A percentile compares a stretch with the other conserved stretches of the same genome.
phyloP scores from a whole-genome alignment of 192 early-diverging fungal species.

The Coemansia aciculifera region DNA sequence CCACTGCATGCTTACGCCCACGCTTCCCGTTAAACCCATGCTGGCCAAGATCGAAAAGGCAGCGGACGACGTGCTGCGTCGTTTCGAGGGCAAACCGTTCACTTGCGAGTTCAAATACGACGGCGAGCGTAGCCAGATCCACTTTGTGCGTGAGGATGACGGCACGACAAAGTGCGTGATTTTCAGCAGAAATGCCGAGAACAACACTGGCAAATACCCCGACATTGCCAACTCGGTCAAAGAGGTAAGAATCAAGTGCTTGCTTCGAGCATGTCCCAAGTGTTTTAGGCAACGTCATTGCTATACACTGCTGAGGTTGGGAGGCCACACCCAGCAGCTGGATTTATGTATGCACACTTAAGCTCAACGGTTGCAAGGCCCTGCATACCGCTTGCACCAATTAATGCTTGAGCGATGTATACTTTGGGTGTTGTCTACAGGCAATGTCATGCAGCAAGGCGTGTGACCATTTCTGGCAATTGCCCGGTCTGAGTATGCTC shows the following conservation, averaged over 20 bases:
- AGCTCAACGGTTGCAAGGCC: not conserved
- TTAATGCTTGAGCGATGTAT: slow-evolving; percentile 1
- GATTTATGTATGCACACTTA: not conserved
- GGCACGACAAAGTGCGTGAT: slow-evolving; percentile 66
- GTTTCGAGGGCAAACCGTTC: slow-evolving; percentile 90
- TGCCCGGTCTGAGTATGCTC: not conserved
- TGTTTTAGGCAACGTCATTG: too few species aligned
- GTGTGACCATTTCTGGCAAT: slow-evolving; percentile 1
- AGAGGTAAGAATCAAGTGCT: slow-evolving; percentile 57
- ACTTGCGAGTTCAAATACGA: slow-evolving; percentile 99
- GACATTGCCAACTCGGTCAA: slow-evolving; percentile 82
- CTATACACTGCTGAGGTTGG: not conserved
- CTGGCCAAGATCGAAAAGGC: slow-evolving; percentile 97
- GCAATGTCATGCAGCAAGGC: not conserved
- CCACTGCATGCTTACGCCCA: slow-evolving; percentile 89
- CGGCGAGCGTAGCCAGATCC: slow-evolving; percentile 95
- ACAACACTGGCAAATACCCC: slow-evolving; percentile 89
- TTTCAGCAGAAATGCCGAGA: slow-evolving; percentile 95
- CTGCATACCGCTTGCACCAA: not conserved
- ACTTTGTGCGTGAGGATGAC: slow-evolving; percentile 65
- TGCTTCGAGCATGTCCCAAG: not conserved
- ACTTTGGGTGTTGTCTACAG: not conserved
- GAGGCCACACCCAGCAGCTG: not conserved
- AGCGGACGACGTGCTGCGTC: slow-evolving; percentile 87
- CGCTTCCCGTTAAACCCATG: slow-evolving; percentile 98